Evolutionary conservation across 2,329 filamentous ascomycete genomes (phyloP).

Genomic region (Epichloe uncinata): DNA sequence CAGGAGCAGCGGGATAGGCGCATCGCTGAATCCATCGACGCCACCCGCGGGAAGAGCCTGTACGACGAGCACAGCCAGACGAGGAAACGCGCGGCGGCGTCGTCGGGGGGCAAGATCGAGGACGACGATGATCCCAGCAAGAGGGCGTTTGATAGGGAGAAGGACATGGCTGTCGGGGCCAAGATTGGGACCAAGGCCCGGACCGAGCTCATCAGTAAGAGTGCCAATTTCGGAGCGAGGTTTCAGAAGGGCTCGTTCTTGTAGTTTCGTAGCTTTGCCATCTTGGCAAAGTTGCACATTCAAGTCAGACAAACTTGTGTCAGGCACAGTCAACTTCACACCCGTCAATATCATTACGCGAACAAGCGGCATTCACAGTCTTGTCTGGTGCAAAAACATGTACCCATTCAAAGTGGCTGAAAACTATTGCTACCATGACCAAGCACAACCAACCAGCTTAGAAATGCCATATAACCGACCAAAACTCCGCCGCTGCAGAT

Average conservation of each 20-base stretch:
- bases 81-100: conserved; percentile 17
- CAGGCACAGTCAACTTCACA: too few species aligned
- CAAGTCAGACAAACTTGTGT: too few species aligned
- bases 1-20: conserved; percentile 40
- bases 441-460: conserved; percentile 12
- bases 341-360: too few species aligned
- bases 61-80: conserved; percentile 41
- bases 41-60: conserved; percentile 42
- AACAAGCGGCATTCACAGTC: too few species aligned
- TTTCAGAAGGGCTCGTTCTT: conserved; percentile 65
- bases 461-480: conserved; percentile 14
- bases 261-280: not conserved
- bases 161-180: conserved; percentile 73
- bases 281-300: too few species aligned
- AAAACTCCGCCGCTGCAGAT: conserved; percentile 22
- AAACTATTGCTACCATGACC: not conserved
- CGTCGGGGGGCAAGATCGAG: conserved; percentile 36
- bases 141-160: conserved; percentile 78
- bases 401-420: not conserved
- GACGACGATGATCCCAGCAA: conserved; percentile 86
- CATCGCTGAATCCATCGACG: conserved; percentile 37
- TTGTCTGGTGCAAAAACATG: not conserved
- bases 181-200: conserved; percentile 61
- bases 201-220: conserved; percentile 65
- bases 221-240: conserved; percentile 66